A percentile compares a stretch with the other conserved stretches of the same genome.
Conservation (phyloP, 2,329 filamentous ascomycete species). For the Phaeomoniella chlamydospora region DNA sequence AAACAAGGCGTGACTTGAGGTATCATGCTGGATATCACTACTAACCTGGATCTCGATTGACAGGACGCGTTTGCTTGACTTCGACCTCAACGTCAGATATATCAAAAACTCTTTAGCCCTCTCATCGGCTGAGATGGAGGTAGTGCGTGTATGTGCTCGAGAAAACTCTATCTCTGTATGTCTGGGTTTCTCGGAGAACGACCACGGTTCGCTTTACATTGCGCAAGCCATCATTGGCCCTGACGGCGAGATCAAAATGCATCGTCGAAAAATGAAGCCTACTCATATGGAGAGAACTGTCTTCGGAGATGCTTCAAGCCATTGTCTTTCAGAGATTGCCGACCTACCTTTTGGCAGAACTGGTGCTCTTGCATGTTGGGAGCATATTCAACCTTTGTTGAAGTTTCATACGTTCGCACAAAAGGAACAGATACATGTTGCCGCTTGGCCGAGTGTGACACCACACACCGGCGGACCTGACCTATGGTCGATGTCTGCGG, state of each 20-base stretch:
- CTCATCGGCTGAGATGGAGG: constrained; percentile 20
- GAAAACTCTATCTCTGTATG: constrained; percentile 25
- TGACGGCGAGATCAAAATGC: constrained; percentile 23
- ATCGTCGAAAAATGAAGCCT: constrained; percentile 36
- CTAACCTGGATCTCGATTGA: too few relatives aligned
- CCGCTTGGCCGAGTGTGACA: constrained; percentile 29
- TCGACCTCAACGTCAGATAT: constrained; percentile 16
- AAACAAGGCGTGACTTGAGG: too few relatives aligned
- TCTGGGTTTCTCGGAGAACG: constrained; percentile 29
- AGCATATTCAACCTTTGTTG: constrained; percentile 35
- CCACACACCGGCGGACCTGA: constrained; percentile 7
- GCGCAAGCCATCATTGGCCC: constrained; percentile 29
- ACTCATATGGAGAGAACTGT: constrained; percentile 38
- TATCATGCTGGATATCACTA: too few relatives aligned
- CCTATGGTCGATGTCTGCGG: constrained; percentile 10
- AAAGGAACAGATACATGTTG: constrained; percentile 31
- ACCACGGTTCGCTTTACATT: constrained; percentile 27
- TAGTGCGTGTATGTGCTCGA: constrained; percentile 18
- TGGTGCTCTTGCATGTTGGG: constrained; percentile 31
- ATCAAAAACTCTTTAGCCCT: constrained; percentile 16
- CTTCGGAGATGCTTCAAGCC: constrained; percentile 30
- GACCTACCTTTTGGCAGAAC: constrained; percentile 18
- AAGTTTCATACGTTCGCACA: constrained; percentile 32
- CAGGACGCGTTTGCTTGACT: constrained; percentile 19
- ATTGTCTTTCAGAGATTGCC: constrained; percentile 24